Evolutionary conservation across 345 rosid species (phyloP), one percentile per base, ranked within the genome.

Genomic region (Salix purpurea): DNA sequence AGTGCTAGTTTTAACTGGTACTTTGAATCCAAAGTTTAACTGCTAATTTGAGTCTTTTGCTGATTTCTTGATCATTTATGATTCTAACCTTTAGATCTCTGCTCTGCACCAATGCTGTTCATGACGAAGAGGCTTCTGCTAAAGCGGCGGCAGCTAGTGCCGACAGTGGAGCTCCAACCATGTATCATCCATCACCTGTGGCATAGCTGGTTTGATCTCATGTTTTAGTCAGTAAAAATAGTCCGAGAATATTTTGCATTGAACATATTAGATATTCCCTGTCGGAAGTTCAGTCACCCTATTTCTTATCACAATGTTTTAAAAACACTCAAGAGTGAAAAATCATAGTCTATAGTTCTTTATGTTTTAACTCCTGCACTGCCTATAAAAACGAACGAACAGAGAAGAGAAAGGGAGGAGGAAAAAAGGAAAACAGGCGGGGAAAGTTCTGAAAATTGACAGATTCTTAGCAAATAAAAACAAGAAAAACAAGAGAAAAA

Each of bases 111-210:
- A 83, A 86, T 71, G 93, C 94, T 19, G 74, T 84, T 18, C 85
- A 85, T 68, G 83, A 88, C 61, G 98, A 96, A 88, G 97, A 96
- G 83, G 95, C 87, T 30, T 86, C 86, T 28, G 96, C 96, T n/a
- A 87, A 81, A 85, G 85, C 85, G 69, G 97, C 98, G 6, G 91
- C 97, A 73, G 67, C 80, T 2, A 58, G 71, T 86, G 91, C 94
- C 0, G 86, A 92, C 42, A 81, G 76, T 71, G 94, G 91, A 80
- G 92, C 92, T 80, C 92, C 94, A 28, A 93, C 99, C 77, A 96
- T 95, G 99, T 92, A 90, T 72, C 76, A 28, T 44, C 77, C 36
- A 34, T 34, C 5, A 76, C 79, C 81, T 66, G 61, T 50, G 70
- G 39, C 69, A 48, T 65, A 60, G 12, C 67, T 79, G 84, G 79